Percentiles rank a stretch among this genome's conserved stretches.
Evolutionary conservation across 2,329 filamentous ascomycete species (phyloP).

Genomic region (Arthrobotrys iridis): DNA sequence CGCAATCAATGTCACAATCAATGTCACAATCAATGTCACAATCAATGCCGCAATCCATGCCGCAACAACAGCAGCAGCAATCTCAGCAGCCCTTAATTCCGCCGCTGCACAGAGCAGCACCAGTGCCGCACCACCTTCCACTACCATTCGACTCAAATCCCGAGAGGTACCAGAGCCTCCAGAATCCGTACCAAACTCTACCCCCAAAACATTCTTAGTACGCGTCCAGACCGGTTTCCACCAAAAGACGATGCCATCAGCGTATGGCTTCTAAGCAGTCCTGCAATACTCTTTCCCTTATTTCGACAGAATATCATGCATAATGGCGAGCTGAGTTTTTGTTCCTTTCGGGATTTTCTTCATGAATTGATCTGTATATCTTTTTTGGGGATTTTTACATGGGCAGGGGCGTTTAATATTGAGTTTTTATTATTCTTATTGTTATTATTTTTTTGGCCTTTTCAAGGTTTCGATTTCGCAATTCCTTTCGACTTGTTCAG

Average conservation of each 20-base stretch:
- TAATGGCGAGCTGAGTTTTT: slow-evolving; percentile 28
- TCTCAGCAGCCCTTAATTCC: slow-evolving; percentile 47
- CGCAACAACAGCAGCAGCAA: slow-evolving; percentile 24
- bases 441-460: slow-evolving; percentile 33
- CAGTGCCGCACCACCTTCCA: slow-evolving; percentile 43
- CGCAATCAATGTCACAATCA: background rate
- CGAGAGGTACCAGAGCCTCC: slow-evolving; percentile 42
- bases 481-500: slow-evolving; percentile 34
- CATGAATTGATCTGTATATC: slow-evolving; percentile 24
- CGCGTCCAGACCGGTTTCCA: background rate
- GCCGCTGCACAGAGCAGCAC: slow-evolving; percentile 41
- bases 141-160: slow-evolving; percentile 43
- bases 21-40: slow-evolving; percentile 8
- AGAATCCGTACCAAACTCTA: slow-evolving; percentile 41
- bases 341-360: slow-evolving; percentile 11
- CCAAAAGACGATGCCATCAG: background rate
- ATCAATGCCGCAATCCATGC: slow-evolving; percentile 7
- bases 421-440: too few relatives aligned
- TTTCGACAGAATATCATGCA: slow-evolving; percentile 29
- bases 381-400: slow-evolving; percentile 42
- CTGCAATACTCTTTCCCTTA: background rate
- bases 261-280: background rate
- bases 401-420: slow-evolving; percentile 49
- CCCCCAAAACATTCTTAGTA: slow-evolving; percentile 40
- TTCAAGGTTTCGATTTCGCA: slow-evolving; percentile 15